Conservation (phyloP, 1,284 basidiomycete genomes). For the Papiliotrema nemorosa region DNA sequence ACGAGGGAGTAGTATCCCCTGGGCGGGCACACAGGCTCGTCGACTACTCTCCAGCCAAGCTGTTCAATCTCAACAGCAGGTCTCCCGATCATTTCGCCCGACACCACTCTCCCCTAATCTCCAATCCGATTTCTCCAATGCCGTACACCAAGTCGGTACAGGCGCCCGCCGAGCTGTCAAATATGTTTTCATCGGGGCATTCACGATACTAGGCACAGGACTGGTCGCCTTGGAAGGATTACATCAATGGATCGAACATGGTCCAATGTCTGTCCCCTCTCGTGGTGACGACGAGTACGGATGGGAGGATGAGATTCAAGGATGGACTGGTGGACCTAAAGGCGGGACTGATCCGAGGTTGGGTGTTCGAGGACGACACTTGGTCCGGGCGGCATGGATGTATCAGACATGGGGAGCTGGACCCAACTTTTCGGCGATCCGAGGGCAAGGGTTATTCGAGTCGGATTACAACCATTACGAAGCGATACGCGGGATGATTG, state of each 20-base stretch:
- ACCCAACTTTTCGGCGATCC: slow-evolving; percentile 16
- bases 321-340: slow-evolving; percentile 65
- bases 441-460: slow-evolving; percentile 2
- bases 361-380: slow-evolving; percentile 63
- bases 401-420: slow-evolving; percentile 68
- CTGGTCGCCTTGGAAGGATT: slow-evolving; percentile 1
- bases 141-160: neutral
- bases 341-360: slow-evolving; percentile 73
- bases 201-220: neutral
- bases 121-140: neutral
- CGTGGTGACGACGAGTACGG: slow-evolving; percentile 54
- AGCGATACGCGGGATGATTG: slow-evolving; percentile 30
- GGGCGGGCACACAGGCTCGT: no score
- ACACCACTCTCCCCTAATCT: neutral
- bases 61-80: neutral
- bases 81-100: neutral
- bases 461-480: slow-evolving; percentile 28
- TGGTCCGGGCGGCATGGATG: slow-evolving; percentile 72
- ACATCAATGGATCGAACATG: slow-evolving; percentile 2
- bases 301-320: slow-evolving; percentile 67
- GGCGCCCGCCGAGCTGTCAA: neutral
- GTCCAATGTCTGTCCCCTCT: neutral
- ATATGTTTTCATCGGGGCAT: neutral
- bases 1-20: no score
- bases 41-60: neutral